A percentile compares a stretch with the other conserved stretches of the same genome.
phyloP scores from a whole-genome alignment of 352 stramenopile genomes.

The Halophytophthora batemanensis region DNA sequence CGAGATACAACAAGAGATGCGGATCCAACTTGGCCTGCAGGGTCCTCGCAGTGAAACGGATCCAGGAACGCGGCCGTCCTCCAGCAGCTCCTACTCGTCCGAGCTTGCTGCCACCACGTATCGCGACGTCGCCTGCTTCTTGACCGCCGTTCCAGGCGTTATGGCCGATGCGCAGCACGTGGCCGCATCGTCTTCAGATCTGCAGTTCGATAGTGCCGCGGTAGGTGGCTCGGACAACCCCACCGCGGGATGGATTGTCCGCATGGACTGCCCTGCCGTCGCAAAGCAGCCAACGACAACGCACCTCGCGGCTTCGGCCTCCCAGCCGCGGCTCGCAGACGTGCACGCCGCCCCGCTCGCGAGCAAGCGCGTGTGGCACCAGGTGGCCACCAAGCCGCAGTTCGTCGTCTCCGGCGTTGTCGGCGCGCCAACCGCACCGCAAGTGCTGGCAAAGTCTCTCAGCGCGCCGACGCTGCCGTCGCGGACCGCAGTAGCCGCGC shows the following conservation, averaged over 20 bases:
- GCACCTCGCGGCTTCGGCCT: too few species aligned
- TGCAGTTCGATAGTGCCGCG: too few species aligned
- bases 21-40: slow-evolving; percentile 26
- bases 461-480: slow-evolving; percentile 2
- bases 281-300: too few species aligned
- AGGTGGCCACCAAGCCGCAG: slow-evolving; percentile 45
- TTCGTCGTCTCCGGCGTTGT: slow-evolving; percentile 26
- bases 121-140: slow-evolving; percentile 19
- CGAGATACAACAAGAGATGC: slow-evolving; percentile 31
- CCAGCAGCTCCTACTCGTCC: slow-evolving; percentile 1
- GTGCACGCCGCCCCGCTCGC: slow-evolving; percentile 2
- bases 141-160: slow-evolving; percentile 13
- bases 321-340: not conserved
- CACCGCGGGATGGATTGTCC: too few species aligned
- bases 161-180: not conserved
- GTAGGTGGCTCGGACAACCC: too few species aligned
- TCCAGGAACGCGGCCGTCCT: not conserved
- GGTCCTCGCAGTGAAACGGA: too few species aligned
- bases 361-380: slow-evolving; percentile 29
- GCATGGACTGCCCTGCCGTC: too few species aligned
- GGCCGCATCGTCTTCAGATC: too few species aligned
- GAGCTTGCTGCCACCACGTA: not conserved
- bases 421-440: not conserved
- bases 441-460: not conserved
- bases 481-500: not conserved